Evolutionary conservation across 1,284 basidiomycete genomes (phyloP).

Genomic region (Ganoderma boninense): DNA sequence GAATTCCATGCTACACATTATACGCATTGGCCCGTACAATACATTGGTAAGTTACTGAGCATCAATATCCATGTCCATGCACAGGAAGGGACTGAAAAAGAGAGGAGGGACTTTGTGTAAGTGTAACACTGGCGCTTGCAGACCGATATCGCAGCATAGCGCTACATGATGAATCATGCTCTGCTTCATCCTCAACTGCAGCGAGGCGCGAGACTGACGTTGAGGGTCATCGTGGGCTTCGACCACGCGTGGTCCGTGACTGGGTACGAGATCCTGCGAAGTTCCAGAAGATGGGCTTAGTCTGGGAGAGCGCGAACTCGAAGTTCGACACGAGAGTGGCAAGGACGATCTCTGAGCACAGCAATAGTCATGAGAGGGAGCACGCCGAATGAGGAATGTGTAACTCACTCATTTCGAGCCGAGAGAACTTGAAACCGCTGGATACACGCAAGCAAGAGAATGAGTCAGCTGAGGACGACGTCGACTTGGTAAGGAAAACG

Average conservation of each 20-base stretch:
- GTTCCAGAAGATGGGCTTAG: constrained; percentile 32
- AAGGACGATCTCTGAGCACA: constrained; percentile 23
- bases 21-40: too few relatives aligned
- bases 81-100: too few relatives aligned
- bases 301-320: constrained; percentile 18
- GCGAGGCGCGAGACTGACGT: constrained; percentile 12
- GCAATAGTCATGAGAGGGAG: not conserved
- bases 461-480: not conserved
- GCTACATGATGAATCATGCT: too few relatives aligned
- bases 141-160: too few relatives aligned
- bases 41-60: too few relatives aligned
- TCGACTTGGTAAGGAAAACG: constrained; percentile 11
- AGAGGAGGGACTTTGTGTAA: too few relatives aligned
- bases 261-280: constrained; percentile 31
- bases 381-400: not conserved
- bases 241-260: constrained; percentile 6
- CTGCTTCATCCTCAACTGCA: not conserved
- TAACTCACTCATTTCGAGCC: constrained; percentile 23
- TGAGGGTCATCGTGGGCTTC: constrained; percentile 21
- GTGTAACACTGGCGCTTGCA: too few relatives aligned
- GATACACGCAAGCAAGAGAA: too few relatives aligned
- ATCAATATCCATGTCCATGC: too few relatives aligned
- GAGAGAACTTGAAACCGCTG: constrained; percentile 26
- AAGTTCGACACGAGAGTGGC: constrained; percentile 19
- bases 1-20: too few relatives aligned